A percentile compares a stretch with the other conserved stretches of the same genome.
Conservation (phyloP, 2,329 filamentous ascomycete species). For the Pseudogymnoascus sp. region DNA sequence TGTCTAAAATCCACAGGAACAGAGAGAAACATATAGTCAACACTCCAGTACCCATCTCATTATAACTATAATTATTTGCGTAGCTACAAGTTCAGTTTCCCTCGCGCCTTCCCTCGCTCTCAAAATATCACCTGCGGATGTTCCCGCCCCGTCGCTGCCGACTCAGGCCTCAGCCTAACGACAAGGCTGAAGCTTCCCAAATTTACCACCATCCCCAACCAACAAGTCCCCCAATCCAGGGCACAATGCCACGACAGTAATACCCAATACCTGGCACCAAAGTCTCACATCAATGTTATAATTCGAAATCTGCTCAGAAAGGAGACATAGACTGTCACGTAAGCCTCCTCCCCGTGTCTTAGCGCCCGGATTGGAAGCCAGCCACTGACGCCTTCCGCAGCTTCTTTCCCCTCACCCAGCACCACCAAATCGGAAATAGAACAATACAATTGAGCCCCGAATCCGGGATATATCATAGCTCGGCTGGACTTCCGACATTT, state of each 20-base stretch:
- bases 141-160: not conserved
- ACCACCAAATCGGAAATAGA: not conserved
- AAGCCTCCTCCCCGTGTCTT: not conserved
- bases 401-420: not conserved
- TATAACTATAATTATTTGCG: too few relatives aligned
- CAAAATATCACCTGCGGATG: not conserved
- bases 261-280: not conserved
- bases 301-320: not conserved
- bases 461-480: not conserved
- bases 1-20: too few relatives aligned
- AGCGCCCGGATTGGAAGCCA: not conserved
- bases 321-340: not conserved
- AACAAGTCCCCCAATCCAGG: not conserved
- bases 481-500: not conserved
- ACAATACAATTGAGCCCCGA: not conserved
- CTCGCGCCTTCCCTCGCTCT: not conserved
- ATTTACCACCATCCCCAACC: not conserved
- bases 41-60: not conserved
- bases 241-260: not conserved
- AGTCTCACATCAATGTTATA: not conserved
- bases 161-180: not conserved
- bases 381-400: not conserved
- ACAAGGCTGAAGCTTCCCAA: not conserved
- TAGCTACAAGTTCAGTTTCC: not conserved
- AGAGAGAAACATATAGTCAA: not conserved